phyloP scores from a whole-genome alignment of 1,284 basidiomycete genomes.

The Boletus nobilissimus region DNA sequence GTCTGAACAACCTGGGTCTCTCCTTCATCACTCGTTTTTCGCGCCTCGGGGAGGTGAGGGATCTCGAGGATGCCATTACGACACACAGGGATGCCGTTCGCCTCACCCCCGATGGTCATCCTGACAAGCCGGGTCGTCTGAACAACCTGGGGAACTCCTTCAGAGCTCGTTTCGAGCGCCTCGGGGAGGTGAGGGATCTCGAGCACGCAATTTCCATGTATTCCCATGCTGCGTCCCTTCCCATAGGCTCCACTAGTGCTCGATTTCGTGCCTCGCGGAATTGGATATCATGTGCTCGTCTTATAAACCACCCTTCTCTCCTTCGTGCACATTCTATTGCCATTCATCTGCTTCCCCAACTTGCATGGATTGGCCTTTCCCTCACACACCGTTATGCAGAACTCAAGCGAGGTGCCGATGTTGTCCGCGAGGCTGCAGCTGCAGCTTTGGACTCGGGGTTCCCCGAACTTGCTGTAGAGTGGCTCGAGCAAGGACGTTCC shows the following conservation, averaged over 20 bases:
- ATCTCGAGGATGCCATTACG: no score
- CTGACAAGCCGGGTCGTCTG: background rate
- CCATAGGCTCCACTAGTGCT: background rate
- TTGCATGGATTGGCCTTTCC: background rate
- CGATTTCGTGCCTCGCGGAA: background rate
- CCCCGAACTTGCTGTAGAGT: no score
- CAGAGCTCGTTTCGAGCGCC: background rate
- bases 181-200: background rate
- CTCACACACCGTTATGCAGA: background rate
- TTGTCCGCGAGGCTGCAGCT: no score
- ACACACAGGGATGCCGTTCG: background rate
- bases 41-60: background rate
- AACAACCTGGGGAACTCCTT: background rate
- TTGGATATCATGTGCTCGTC: background rate
- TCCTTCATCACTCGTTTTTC: conserved; percentile 6
- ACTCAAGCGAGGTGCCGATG: background rate
- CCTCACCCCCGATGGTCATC: conserved; percentile 8
- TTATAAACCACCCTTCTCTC: background rate
- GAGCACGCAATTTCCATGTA: background rate
- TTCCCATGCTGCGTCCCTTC: background rate
- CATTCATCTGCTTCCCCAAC: background rate
- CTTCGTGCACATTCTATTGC: background rate
- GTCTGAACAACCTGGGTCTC: background rate
- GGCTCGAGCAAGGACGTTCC: no score
- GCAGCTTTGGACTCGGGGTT: no score